These are phyloP conservation scores for Penicillium sp. DNA, from an alignment of 2,329 filamentous ascomycete species.

Conservation along the genomic window DNA sequence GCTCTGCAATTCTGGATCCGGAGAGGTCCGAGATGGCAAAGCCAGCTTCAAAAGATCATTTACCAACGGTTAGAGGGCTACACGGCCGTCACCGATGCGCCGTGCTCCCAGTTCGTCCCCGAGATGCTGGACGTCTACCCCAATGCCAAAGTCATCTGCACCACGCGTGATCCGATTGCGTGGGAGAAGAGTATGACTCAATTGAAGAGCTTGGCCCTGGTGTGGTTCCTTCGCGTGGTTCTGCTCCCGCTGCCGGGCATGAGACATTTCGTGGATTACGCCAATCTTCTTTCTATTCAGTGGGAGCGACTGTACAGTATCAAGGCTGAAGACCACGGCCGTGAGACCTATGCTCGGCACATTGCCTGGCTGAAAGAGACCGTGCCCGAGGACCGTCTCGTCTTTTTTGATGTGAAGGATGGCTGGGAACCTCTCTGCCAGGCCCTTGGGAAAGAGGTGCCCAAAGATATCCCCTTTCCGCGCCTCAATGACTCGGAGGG, in stretches of 20 bases:
- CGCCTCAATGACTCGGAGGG: constrained; percentile 35
- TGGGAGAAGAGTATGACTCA: constrained; percentile 28
- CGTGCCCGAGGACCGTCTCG: constrained; percentile 32
- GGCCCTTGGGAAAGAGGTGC: constrained; percentile 42
- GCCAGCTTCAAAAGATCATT: background rate
- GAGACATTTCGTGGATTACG: constrained; percentile 24
- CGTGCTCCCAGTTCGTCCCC: constrained; percentile 43
- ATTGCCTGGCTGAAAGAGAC: constrained; percentile 26
- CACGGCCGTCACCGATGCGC: constrained; percentile 49
- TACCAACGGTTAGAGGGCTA: constrained; percentile 37
- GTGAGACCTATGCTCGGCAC: constrained; percentile 21
- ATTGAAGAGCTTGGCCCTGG: constrained; percentile 6
- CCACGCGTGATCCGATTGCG: constrained; percentile 23
- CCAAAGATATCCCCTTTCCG: constrained; percentile 38
- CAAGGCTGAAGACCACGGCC: constrained; percentile 1
- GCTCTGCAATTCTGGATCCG: constrained; percentile 19
- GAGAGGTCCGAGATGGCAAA: constrained; percentile 1
- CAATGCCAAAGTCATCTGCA: constrained; percentile 49
- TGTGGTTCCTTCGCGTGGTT: constrained; percentile 21
- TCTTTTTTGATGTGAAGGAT: constrained; percentile 41
- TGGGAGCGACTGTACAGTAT: constrained; percentile 22
- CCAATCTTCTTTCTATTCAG: constrained; percentile 14
- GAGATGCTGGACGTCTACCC: constrained; percentile 52
- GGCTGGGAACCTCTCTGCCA: constrained; percentile 49
- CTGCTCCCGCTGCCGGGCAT: constrained; percentile 27